Percentiles rank a stretch among this genome's conserved stretches.
These are phyloP conservation scores for Hygrophila difformis DNA, from an alignment of 257 asterid species.

Conservation along the genomic window DNA sequence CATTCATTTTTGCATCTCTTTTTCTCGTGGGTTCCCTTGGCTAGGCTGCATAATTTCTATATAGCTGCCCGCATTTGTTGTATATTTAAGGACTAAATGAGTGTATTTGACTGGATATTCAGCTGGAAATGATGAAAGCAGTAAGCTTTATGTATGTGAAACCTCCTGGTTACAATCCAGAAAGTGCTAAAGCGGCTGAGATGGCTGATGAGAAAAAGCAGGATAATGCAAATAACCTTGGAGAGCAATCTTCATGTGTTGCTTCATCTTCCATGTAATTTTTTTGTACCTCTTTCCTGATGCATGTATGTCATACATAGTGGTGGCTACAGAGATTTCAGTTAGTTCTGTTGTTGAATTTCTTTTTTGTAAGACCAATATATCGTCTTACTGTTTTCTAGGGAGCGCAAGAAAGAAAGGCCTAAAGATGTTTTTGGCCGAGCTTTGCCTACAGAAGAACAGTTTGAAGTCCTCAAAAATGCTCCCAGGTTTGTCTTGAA, in stretches of 20 bases:
- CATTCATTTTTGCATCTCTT: neutral
- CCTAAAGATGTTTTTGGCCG: conserved; percentile 92
- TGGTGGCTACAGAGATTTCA: neutral
- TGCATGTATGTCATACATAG: conserved; percentile 1
- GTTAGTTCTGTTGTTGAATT: conserved; percentile 3
- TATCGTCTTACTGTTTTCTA: neutral
- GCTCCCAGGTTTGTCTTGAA: conserved; percentile 67
- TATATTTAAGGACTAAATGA: neutral
- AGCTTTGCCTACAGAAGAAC: conserved; percentile 87
- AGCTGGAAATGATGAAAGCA: conserved; percentile 98
- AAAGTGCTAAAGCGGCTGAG: conserved; percentile 98
- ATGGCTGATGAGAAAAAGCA: conserved; percentile 49
- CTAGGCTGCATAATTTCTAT: neutral
- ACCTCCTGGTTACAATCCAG: conserved; percentile 96
- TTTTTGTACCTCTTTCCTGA: neutral
- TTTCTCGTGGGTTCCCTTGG: neutral
- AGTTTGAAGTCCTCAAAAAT: conserved; percentile 90
- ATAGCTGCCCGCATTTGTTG: neutral
- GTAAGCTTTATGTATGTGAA: conserved; percentile 97
- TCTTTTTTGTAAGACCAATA: neutral
- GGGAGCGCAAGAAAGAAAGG: conserved; percentile 66
- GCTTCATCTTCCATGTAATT: conserved; percentile 53
- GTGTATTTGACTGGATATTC: conserved; percentile 12
- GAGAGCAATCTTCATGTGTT: conserved; percentile 32
- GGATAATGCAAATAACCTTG: conserved; percentile 22